Conservation (phyloP, 805 yeast species). For the Alloascoidea africana region DNA sequence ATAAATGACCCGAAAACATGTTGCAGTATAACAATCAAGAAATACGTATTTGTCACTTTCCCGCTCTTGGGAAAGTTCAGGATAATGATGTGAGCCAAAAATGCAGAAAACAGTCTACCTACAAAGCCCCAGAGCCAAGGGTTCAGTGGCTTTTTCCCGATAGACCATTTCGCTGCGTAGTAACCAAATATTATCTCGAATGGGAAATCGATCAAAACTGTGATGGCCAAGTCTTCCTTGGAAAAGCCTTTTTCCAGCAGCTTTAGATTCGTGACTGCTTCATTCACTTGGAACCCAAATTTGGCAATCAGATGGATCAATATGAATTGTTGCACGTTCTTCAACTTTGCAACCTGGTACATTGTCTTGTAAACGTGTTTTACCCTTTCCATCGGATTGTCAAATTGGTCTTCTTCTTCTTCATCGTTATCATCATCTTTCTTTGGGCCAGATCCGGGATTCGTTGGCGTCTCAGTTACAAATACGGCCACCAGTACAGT, state of each 20-base stretch:
- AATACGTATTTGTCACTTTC: constrained; percentile 28
- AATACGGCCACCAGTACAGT: constrained; percentile 44
- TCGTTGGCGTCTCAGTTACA: constrained; percentile 59
- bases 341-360: constrained; percentile 51
- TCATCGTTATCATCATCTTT: constrained; percentile 6
- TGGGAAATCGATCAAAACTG: constrained; percentile 90
- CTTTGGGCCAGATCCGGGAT: constrained; percentile 6
- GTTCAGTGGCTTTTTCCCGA: constrained; percentile 46
- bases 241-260: constrained; percentile 82
- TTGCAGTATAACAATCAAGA: constrained; percentile 56
- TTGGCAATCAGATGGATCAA: constrained; percentile 67
- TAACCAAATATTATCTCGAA: constrained; percentile 92
- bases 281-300: constrained; percentile 90
- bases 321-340: constrained; percentile 61
- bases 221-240: constrained; percentile 84
- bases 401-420: constrained; percentile 11
- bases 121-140: constrained; percentile 88
- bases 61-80: constrained; percentile 48
- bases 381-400: constrained; percentile 5
- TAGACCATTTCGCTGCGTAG: constrained; percentile 90
- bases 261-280: constrained; percentile 88
- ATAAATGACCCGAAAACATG: constrained; percentile 81
- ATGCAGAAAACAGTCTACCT: constrained; percentile 68
- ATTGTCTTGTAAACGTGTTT: constrained; percentile 41
- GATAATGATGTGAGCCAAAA: constrained; percentile 60